Evolutionary conservation across 2,329 filamentous ascomycete genomes (phyloP).

Genomic region (Ascocoryne sarcoides): DNA sequence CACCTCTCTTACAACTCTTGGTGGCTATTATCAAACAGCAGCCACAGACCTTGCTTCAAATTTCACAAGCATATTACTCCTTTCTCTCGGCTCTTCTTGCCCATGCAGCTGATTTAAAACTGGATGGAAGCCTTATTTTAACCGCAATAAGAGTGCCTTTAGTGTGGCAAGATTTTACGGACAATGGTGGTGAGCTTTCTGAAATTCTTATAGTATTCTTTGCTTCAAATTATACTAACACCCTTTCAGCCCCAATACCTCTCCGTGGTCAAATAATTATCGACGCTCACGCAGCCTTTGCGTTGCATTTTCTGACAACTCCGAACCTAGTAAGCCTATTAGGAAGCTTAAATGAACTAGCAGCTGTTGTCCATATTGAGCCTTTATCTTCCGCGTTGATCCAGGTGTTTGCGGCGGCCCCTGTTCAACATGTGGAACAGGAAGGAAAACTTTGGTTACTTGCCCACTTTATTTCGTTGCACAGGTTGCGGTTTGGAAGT

Average conservation of each 20-base stretch:
- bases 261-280: constrained; percentile 12
- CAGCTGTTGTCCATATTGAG: constrained; percentile 18
- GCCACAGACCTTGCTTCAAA: constrained; percentile 17
- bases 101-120: constrained; percentile 1
- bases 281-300: constrained; percentile 24
- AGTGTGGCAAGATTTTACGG: constrained; percentile 5
- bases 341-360: constrained; percentile 18
- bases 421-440: constrained; percentile 12
- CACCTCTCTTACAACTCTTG: constrained; percentile 20
- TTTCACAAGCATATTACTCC: constrained; percentile 24
- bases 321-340: constrained; percentile 20
- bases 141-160: constrained; percentile 22
- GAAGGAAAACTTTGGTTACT: constrained; percentile 52
- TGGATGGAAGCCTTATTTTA: constrained; percentile 13
- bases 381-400: constrained; percentile 23
- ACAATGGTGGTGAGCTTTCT: constrained; percentile 11
- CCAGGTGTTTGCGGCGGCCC: constrained; percentile 15
- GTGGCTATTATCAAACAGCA: constrained; percentile 15
- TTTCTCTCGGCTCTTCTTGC: constrained; percentile 21
- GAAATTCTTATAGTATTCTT: neutral
- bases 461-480: constrained; percentile 56
- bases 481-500: constrained; percentile 31
- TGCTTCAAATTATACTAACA: constrained; percentile 2
- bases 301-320: constrained; percentile 25
- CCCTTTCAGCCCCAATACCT: neutral